Conservation (phyloP, 2,329 filamentous ascomycete genomes). For the Fusarium temperatum region DNA sequence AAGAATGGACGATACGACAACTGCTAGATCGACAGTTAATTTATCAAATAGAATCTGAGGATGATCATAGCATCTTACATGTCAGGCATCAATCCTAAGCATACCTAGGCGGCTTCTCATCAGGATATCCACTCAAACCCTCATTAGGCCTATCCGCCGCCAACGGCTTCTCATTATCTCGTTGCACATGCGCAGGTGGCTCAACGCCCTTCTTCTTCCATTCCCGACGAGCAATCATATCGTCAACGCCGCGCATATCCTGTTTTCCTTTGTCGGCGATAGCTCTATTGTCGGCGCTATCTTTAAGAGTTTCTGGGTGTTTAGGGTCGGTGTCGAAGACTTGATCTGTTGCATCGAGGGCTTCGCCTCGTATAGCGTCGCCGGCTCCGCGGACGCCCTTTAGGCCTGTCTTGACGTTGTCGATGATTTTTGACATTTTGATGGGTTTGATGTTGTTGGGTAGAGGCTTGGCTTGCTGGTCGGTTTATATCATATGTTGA, state of each 20-base stretch:
- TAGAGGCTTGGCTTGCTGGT: background rate
- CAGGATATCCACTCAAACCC: background rate
- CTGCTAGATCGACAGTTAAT: background rate
- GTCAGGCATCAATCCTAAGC: background rate
- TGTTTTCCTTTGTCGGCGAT: constrained; percentile 32
- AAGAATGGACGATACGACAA: accelerated
- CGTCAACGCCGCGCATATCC: constrained; percentile 24
- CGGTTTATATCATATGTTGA: background rate
- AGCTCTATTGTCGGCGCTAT: constrained; percentile 2
- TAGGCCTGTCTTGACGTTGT: constrained; percentile 38
- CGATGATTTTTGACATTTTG: constrained; percentile 33
- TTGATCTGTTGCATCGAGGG: constrained; percentile 33
- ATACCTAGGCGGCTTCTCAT: background rate
- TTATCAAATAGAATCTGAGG: accelerated
- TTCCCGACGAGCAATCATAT: constrained; percentile 33
- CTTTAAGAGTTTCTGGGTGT: constrained; percentile 12
- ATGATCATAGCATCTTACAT: accelerated
- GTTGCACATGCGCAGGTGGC: background rate
- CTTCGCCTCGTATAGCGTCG: constrained; percentile 32
- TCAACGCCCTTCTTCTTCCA: constrained; percentile 22
- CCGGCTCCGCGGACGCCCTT: constrained; percentile 38
- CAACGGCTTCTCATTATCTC: background rate
- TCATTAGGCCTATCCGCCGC: background rate
- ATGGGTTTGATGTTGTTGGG: too few relatives aligned
- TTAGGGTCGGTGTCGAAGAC: constrained; percentile 28